phyloP scores from a whole-genome alignment of 148 eudicot genomes.

The Suaeda aralocaspica region DNA sequence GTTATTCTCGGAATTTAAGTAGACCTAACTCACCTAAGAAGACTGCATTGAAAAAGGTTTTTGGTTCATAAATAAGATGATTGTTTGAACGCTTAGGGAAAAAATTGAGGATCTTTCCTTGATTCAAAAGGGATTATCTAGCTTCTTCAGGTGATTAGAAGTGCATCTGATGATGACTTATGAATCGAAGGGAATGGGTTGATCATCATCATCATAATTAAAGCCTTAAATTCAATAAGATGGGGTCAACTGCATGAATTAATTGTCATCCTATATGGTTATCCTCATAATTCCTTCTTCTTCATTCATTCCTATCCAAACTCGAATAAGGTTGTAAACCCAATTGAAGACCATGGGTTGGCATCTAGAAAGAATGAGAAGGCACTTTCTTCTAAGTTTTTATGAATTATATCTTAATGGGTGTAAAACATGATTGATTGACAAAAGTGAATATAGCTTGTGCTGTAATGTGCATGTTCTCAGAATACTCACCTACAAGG shows the following conservation, averaged over 20 bases:
- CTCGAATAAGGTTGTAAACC: too few species aligned
- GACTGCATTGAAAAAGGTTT: neutral
- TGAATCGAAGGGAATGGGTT: neutral
- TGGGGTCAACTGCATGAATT: too few species aligned
- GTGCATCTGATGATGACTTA: neutral
- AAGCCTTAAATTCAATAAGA: too few species aligned
- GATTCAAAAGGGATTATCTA: neutral
- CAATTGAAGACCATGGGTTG: too few species aligned
- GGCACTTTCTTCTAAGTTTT: neutral
- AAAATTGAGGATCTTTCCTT: neutral
- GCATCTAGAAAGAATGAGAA: neutral
- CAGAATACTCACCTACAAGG: neutral
- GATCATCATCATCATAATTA: neutral
- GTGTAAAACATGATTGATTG: neutral
- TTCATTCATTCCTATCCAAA: too few species aligned
- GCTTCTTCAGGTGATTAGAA: neutral
- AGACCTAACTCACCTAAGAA: neutral
- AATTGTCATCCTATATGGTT: too few species aligned
- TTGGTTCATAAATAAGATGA: neutral
- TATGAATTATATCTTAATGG: neutral
- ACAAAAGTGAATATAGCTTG: neutral
- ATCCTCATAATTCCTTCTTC: too few species aligned
- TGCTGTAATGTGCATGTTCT: neutral
- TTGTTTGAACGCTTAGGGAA: neutral
- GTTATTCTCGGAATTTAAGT: neutral